Conservation (phyloP, 2,329 filamentous ascomycete genomes). For the Penicillium digitatum region DNA sequence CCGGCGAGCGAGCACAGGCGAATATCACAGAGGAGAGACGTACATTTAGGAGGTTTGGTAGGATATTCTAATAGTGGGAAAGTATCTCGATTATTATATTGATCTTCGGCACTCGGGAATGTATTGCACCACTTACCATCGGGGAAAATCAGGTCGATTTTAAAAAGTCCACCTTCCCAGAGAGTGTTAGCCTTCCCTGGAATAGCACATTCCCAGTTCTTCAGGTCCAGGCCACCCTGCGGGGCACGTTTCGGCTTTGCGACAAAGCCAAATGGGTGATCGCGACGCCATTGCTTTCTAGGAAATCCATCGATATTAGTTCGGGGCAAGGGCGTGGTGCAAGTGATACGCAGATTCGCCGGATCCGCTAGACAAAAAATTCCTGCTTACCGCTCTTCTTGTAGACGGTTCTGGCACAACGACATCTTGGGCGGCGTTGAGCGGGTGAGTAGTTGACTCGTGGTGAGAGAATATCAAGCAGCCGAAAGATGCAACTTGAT, state of each 20-base stretch:
- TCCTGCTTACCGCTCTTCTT: conserved; percentile 72
- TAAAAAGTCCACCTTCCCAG: conserved; percentile 97
- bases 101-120: conserved; percentile 9
- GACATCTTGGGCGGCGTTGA: conserved; percentile 57
- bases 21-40: conserved; percentile 34
- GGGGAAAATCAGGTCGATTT: conserved; percentile 86
- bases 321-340: neutral
- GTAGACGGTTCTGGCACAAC: conserved; percentile 79
- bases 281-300: conserved; percentile 94
- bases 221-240: conserved; percentile 81
- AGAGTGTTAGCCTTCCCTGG: conserved; percentile 95
- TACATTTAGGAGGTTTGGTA: conserved; percentile 98
- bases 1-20: no score
- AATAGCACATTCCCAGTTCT: conserved; percentile 94
- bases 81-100: conserved; percentile 11
- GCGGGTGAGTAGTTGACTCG: neutral
- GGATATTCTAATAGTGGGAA: conserved; percentile 70
- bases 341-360: neutral
- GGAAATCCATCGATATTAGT: conserved; percentile 14
- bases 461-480: neutral
- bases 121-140: conserved; percentile 62
- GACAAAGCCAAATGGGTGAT: conserved; percentile 97
- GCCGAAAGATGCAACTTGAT: neutral
- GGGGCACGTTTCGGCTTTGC: conserved; percentile 78
- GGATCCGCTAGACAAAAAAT: neutral